A percentile compares a stretch with the other conserved stretches of the same genome.
Evolutionary conservation across 805 yeast species (phyloP).

Genomic region (Wickerhamiella spandovensis): DNA sequence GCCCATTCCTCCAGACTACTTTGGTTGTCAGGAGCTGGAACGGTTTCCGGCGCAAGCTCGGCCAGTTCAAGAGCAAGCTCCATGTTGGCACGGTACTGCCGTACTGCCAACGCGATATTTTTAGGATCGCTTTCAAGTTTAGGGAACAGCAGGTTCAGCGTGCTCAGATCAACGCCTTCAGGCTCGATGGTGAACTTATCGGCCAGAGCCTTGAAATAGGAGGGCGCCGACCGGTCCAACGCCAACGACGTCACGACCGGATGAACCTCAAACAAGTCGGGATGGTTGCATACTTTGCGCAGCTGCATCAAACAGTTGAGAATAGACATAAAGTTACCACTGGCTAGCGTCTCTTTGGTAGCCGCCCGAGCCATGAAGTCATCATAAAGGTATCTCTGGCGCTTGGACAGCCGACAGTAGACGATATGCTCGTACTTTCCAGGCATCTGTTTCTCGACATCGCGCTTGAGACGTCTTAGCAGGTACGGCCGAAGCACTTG

Average conservation of each 20-base stretch:
- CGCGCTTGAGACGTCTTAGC: conserved; percentile 81
- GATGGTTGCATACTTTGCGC: conserved; percentile 92
- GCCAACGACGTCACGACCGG: conserved; percentile 88
- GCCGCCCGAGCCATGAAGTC: conserved; percentile 96
- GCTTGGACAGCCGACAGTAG: conserved; percentile 79
- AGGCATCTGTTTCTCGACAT: conserved; percentile 98
- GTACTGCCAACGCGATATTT: conserved; percentile 5
- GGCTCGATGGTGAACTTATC: background rate
- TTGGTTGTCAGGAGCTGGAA: conserved; percentile 20
- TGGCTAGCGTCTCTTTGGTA: conserved; percentile 82
- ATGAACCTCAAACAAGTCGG: conserved; percentile 89
- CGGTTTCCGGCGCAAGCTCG: conserved; percentile 6
- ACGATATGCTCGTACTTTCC: conserved; percentile 92
- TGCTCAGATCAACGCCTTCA: conserved; percentile 30
- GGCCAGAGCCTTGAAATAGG: conserved; percentile 27
- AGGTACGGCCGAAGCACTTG: conserved; percentile 88
- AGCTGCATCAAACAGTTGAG: conserved; percentile 96
- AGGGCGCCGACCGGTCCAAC: conserved; percentile 47
- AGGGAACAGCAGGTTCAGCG: conserved; percentile 48
- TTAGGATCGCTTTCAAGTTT: conserved; percentile 27
- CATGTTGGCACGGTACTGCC: conserved; percentile 3
- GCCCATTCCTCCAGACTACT: conserved; percentile 38
- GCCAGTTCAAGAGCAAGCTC: conserved; percentile 5
- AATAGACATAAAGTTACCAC: conserved; percentile 88
- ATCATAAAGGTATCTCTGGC: conserved; percentile 85